Base-by-base conservation (phyloP, 805 yeast species). In the Ogataea allantospora region DNA sequence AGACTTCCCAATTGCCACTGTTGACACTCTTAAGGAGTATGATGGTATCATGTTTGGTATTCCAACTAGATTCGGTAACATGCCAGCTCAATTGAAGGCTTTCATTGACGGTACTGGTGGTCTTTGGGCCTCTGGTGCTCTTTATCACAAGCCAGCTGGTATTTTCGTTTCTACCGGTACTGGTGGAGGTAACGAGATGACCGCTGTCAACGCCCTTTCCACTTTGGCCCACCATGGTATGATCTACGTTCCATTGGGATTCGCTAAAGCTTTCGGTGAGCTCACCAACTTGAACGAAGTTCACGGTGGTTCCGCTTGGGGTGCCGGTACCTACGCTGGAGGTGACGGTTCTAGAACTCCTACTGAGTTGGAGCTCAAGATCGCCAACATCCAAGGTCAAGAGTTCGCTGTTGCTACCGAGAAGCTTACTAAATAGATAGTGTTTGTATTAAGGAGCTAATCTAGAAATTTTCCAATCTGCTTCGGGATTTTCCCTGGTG, bases 241-340 rank as follows among this genome's bases (percentile, higher is more conserved):
- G 68, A 68, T 81, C 53, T 86, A 62, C 62, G 79, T 87, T 41
- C 95, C 95, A 48, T 73, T 86, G 53, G 95, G 95, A 58, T 76
- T 75, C 68, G 78, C 73, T 38, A 63, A 71, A 30, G 73, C 70
- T 32, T 77, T 79, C 58, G 72, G 75, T 38, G 73, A 74, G 44
- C 63, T 80, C 53, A 57, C 73, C 35, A 72, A 73, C 62, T 57
- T 83, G 43, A 71, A 68, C 22, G 89, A 83, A 67, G 70, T 75
- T 42, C 91, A 82, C 59, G 95, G 95, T 55, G 83, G 85, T 53
- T 78, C 91, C 39, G 75, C 95, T 33, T 87, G 88, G 84, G 95
- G 95, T 65, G 88, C 95, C 30, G 95, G 93, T 57, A 67, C 84
- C 42, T 72, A 73, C 48, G 88, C 95, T 28, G 91, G 83, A 47